phyloP scores from a whole-genome alignment of 129 eudicot genomes.

The Silybum marianum region DNA sequence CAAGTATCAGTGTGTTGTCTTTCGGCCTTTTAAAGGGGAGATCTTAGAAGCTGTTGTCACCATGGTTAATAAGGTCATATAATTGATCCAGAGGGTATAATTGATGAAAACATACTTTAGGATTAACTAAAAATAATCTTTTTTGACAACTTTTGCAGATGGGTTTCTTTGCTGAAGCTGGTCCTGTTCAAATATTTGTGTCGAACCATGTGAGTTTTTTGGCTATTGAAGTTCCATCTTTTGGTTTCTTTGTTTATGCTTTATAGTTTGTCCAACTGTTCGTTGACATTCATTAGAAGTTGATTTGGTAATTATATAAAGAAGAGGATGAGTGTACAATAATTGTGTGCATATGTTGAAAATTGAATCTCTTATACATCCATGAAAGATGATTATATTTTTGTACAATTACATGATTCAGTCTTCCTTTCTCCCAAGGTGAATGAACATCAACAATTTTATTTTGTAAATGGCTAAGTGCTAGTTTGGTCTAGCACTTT shows the following conservation, averaged over 20 bases:
- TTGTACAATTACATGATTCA: not conserved
- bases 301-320: not conserved
- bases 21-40: slow-evolving; percentile 95
- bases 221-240: not conserved
- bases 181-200: slow-evolving; percentile 93
- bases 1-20: slow-evolving; percentile 90
- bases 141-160: slow-evolving; percentile 54
- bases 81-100: not conserved
- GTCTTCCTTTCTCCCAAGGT: not conserved
- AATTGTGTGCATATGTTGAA: not conserved
- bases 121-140: not conserved
- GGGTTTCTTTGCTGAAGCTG: slow-evolving; percentile 98
- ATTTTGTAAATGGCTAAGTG: not conserved
- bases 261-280: not conserved
- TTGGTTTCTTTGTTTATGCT: not conserved
- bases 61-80: slow-evolving; percentile 90
- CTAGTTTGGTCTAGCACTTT: not conserved
- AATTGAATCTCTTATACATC: not conserved
- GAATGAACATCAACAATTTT: not conserved
- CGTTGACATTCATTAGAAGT: not conserved
- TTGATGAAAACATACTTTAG: not conserved
- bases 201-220: slow-evolving; percentile 77
- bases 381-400: not conserved
- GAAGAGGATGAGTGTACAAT: not conserved
- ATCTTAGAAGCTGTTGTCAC: slow-evolving; percentile 94